Conservation (phyloP, 2,329 filamentous ascomycete species). For the Fusarium sp. region DNA sequence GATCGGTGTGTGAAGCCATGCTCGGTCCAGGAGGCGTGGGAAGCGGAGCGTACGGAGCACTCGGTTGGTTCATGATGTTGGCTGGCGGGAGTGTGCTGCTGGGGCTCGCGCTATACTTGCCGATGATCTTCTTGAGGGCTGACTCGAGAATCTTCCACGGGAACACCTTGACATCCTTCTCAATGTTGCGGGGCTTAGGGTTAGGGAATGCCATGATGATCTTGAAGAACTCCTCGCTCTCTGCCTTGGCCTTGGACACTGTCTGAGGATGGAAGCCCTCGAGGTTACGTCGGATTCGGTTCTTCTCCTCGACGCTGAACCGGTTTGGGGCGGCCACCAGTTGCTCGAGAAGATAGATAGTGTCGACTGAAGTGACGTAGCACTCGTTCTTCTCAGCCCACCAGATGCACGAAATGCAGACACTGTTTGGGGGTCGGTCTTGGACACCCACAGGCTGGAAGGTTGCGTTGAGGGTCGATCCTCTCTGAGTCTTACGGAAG, state of each 20-base stretch:
- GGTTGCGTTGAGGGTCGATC: slow-evolving; percentile 79
- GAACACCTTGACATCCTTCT: slow-evolving; percentile 99
- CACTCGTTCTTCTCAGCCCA: slow-evolving; percentile 93
- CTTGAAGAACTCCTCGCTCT: slow-evolving; percentile 98
- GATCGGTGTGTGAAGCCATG: slow-evolving; percentile 46
- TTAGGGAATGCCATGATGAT: slow-evolving; percentile 97
- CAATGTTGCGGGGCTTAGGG: slow-evolving; percentile 95
- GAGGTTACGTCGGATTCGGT: slow-evolving; percentile 92
- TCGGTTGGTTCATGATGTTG: slow-evolving; percentile 54
- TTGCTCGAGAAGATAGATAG: slow-evolving; percentile 91
- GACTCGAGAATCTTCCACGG: slow-evolving; percentile 89
- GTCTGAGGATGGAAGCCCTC: slow-evolving; percentile 93
- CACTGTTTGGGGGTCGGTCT: slow-evolving; percentile 81
- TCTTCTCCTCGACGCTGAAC: slow-evolving; percentile 98
- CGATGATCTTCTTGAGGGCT: slow-evolving; percentile 96
- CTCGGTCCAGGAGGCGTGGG: slow-evolving; percentile 56
- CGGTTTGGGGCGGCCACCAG: slow-evolving; percentile 76
- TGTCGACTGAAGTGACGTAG: slow-evolving; percentile 96
- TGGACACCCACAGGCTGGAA: slow-evolving; percentile 82
- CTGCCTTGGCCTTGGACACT: slow-evolving; percentile 88
- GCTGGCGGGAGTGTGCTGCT: slow-evolving; percentile 50
- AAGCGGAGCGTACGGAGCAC: slow-evolving; percentile 53
- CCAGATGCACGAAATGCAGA: slow-evolving; percentile 96
- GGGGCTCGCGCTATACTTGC: slow-evolving; percentile 79
- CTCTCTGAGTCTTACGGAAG: slow-evolving; percentile 82